Conservation (phyloP, 169 alveolate genomes). For the Theileria equi region DNA sequence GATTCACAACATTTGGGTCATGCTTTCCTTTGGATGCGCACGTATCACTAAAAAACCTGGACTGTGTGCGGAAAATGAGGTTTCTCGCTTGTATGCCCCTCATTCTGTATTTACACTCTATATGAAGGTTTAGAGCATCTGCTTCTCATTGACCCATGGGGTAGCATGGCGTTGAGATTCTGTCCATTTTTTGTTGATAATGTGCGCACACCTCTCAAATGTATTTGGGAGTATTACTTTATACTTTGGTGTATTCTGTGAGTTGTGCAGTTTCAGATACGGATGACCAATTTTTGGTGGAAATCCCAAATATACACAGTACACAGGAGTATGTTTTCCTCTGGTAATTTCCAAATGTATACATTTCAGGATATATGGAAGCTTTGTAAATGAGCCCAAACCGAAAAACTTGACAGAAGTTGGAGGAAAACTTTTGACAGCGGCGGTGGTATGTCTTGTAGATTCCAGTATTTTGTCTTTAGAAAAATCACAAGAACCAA, state of each 20-base stretch:
- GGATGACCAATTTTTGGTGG: conserved; percentile 39
- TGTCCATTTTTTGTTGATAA: background rate
- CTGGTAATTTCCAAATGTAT: background rate
- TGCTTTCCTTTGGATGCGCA: too few species aligned
- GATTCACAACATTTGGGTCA: conserved; percentile 57
- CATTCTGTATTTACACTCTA: background rate
- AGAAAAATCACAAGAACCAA: conserved; percentile 22
- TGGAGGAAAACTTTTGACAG: conserved; percentile 30
- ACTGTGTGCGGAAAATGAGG: too few species aligned
- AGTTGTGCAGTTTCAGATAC: background rate
- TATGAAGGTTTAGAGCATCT: background rate
- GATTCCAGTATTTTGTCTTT: background rate
- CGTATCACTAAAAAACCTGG: too few species aligned
- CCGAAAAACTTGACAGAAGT: conserved; percentile 34
- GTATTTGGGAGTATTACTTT: background rate
- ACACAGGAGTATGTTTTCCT: conserved; percentile 41
- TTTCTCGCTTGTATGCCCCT: too few species aligned
- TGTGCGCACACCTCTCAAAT: conserved; percentile 1
- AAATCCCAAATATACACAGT: conserved; percentile 55
- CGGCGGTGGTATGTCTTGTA: conserved; percentile 30
- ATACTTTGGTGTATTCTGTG: background rate
- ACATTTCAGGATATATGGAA: conserved; percentile 21
- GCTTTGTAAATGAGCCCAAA: conserved; percentile 34
- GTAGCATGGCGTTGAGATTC: conserved; percentile 14
- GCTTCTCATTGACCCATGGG: background rate